Evolutionary conservation across 306 rosid species (phyloP).

Genomic region (Acmispon strigosus): DNA sequence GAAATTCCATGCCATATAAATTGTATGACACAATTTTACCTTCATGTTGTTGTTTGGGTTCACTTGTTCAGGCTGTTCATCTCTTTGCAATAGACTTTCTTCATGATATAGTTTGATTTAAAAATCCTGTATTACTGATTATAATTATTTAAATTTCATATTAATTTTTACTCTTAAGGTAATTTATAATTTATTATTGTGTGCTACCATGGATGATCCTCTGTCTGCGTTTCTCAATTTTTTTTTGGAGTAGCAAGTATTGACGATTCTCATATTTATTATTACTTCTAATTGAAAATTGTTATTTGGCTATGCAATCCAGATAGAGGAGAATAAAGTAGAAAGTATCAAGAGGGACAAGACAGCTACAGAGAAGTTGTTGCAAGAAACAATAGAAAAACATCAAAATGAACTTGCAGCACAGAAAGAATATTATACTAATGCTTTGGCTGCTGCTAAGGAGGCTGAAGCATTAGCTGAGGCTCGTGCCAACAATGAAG

Average conservation of each 20-base stretch:
- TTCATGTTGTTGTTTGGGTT: not conserved
- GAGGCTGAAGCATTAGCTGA: constrained; percentile 97
- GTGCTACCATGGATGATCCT: not conserved
- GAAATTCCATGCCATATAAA: constrained; percentile 5
- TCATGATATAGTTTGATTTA: not conserved
- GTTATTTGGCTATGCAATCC: constrained; percentile 22
- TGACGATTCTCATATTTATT: constrained; percentile 11
- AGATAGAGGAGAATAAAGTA: constrained; percentile 97
- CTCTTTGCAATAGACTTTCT: not conserved
- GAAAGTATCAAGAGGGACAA: constrained; percentile 96
- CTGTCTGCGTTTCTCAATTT: not conserved
- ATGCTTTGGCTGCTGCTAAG: constrained; percentile 92
- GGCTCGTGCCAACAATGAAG: constrained; percentile 86
- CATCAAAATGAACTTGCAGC: constrained; percentile 80
- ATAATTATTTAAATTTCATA: not conserved
- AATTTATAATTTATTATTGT: constrained; percentile 4
- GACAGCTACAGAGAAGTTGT: constrained; percentile 81
- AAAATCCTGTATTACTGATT: not conserved
- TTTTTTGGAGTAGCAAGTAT: constrained; percentile 3
- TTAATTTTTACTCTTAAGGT: not conserved
- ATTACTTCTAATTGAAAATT: constrained; percentile 5
- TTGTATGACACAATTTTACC: not conserved
- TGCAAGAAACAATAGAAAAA: constrained; percentile 93
- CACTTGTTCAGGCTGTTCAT: not conserved
- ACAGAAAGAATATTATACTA: constrained; percentile 81